Evolutionary conservation across 495 filamentous ascomycete species (phyloP).

Genomic region (Lasiosphaeria ovina): DNA sequence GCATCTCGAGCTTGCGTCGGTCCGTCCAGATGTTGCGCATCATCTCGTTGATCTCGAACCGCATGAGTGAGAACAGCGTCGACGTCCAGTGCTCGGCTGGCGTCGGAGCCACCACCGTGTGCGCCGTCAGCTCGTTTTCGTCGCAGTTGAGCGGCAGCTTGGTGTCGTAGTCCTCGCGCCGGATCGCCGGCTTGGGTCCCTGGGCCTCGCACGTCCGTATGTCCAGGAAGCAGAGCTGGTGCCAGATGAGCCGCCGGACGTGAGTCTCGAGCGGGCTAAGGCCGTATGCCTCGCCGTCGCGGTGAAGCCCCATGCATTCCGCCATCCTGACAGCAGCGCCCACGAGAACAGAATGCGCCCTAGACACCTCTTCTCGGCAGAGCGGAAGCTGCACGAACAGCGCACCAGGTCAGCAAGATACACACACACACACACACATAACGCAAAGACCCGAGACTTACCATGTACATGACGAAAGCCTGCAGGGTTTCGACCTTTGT

Average conservation of each 20-base stretch:
- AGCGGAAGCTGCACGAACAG: slow-evolving; percentile 45
- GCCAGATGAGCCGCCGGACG: slow-evolving; percentile 74
- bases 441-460: too few relatives aligned
- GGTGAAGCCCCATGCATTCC: slow-evolving; percentile 74
- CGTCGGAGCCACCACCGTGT: slow-evolving; percentile 33
- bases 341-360: slow-evolving; percentile 67
- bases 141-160: slow-evolving; percentile 65
- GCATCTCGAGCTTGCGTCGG: slow-evolving; percentile 57
- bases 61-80: slow-evolving; percentile 61
- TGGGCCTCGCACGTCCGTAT: slow-evolving; percentile 73
- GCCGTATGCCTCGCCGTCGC: slow-evolving; percentile 64
- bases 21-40: slow-evolving; percentile 64
- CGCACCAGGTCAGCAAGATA: too few relatives aligned
- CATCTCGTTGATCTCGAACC: slow-evolving; percentile 73
- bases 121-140: slow-evolving; percentile 53
- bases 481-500: slow-evolving; percentile 70
- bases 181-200: slow-evolving; percentile 65
- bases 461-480: slow-evolving; percentile 69
- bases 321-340: slow-evolving; percentile 69
- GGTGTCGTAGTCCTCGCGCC: slow-evolving; percentile 69
- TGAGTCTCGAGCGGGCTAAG: slow-evolving; percentile 67
- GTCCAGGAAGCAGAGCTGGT: slow-evolving; percentile 72
- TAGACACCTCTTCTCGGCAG: slow-evolving; percentile 65
- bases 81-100: slow-evolving; percentile 62
- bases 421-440: too few relatives aligned